These are phyloP conservation scores for Calonectria pseudoreteaudii DNA, from an alignment of 2,329 filamentous ascomycete species.

Conservation along the genomic window DNA sequence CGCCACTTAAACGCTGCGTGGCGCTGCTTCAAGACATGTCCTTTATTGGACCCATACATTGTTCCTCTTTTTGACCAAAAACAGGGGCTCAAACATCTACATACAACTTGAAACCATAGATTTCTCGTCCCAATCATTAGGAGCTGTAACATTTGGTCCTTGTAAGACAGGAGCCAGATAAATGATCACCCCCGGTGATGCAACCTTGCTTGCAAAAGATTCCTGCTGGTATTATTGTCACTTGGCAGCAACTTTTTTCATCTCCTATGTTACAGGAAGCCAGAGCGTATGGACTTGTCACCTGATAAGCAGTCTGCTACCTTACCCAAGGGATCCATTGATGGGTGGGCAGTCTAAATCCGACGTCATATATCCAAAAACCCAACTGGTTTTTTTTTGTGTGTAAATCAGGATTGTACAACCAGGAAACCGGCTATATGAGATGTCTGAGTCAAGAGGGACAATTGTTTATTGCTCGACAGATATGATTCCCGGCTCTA, in stretches of 20 bases:
- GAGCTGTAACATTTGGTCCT: background rate
- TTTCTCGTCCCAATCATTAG: background rate
- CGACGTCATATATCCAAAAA: background rate
- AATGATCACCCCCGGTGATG: background rate
- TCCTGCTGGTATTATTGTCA: background rate
- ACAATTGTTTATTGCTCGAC: background rate
- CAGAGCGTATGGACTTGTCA: background rate
- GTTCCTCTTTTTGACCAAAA: background rate
- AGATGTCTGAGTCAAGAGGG: background rate
- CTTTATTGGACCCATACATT: background rate
- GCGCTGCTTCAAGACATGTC: background rate
- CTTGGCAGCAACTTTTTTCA: background rate
- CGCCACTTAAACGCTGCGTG: conserved; percentile 12
- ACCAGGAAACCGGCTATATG: background rate
- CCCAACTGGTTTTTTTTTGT: background rate
- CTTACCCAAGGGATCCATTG: background rate
- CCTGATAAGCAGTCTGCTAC: background rate
- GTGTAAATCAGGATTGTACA: background rate
- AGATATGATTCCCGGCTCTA: background rate
- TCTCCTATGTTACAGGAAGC: background rate
- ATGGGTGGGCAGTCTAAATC: background rate
- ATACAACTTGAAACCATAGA: background rate
- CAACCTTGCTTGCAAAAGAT: background rate
- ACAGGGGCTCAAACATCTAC: conserved; percentile 1
- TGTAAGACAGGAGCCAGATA: background rate